phyloP scores from a whole-genome alignment of 2,329 filamentous ascomycete species.

The Aurifilum marmelostoma region DNA sequence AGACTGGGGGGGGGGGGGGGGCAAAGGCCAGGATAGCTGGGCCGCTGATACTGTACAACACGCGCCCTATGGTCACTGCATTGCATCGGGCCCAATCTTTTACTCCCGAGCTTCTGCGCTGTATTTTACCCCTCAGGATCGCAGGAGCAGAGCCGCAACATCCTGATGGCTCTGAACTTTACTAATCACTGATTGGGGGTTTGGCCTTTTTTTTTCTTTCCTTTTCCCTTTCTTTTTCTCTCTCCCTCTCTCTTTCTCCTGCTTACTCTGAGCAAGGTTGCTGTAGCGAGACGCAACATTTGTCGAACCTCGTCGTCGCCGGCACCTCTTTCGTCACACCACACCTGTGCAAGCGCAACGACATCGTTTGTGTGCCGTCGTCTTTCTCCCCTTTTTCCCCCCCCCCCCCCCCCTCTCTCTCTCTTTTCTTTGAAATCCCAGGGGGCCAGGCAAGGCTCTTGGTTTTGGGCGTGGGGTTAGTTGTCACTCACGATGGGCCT shows the following conservation, averaged over 20 bases:
- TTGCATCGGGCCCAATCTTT: too few species aligned
- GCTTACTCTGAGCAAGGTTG: slow-evolving; percentile 4
- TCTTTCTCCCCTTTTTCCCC: not conserved
- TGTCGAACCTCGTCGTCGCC: slow-evolving; percentile 9
- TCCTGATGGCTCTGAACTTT: too few species aligned
- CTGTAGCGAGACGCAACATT: slow-evolving; percentile 13
- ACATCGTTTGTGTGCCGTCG: not conserved
- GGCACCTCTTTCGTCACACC: slow-evolving; percentile 5
- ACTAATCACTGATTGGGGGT: too few species aligned
- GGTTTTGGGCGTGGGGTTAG: not conserved
- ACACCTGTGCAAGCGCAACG: slow-evolving; percentile 13
- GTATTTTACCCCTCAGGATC: not conserved
- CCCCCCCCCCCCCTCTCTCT: too few species aligned
- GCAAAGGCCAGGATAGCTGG: not conserved
- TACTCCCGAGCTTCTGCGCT: not conserved
- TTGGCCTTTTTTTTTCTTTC: too few species aligned
- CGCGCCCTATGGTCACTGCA: too few species aligned
- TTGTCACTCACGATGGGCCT: not conserved
- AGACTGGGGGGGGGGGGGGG: not conserved
- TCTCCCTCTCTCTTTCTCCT: not conserved
- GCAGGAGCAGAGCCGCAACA: slow-evolving; percentile 3
- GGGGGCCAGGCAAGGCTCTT: too few species aligned
- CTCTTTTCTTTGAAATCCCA: too few species aligned
- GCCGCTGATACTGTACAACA: not conserved
- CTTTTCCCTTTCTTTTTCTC: too few species aligned